Percentiles rank a stretch among this genome's conserved stretches.
These are phyloP conservation scores for Hypomyces perniciosus DNA, from an alignment of 2,329 filamentous ascomycete genomes.

Conservation along the genomic window DNA sequence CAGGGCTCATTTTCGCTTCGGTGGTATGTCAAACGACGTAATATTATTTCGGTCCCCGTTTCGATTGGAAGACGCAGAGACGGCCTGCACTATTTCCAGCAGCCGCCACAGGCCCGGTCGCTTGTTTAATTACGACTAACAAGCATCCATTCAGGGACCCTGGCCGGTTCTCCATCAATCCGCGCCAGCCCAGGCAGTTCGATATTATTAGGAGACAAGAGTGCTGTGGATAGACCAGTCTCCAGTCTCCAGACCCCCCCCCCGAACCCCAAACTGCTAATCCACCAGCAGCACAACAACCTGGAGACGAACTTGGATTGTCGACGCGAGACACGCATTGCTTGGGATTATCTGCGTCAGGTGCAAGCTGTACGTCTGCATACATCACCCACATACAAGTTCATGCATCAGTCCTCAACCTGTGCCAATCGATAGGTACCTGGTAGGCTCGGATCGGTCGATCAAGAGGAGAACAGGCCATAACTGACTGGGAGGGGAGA, in stretches of 20 bases:
- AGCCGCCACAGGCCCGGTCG: background rate
- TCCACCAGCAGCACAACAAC: background rate
- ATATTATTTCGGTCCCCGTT: background rate
- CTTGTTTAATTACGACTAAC: background rate
- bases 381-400: slow-evolving; percentile 2
- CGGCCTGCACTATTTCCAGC: background rate
- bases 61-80: no score
- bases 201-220: no score
- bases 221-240: no score
- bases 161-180: background rate
- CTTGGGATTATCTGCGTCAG: background rate
- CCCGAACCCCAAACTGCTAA: background rate
- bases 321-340: background rate
- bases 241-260: no score
- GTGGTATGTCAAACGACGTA: no score
- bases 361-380: background rate
- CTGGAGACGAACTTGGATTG: background rate
- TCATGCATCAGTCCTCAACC: slow-evolving; percentile 6
- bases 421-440: slow-evolving; percentile 3
- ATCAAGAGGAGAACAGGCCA: background rate
- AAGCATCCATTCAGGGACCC: background rate
- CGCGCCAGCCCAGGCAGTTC: background rate
- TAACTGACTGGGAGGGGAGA: background rate
- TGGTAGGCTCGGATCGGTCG: background rate
- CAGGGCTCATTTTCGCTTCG: background rate